A percentile compares a stretch with the other conserved stretches of the same genome.
phyloP scores from a whole-genome alignment of 2,329 filamentous ascomycete species.

The Fusarium sp. region DNA sequence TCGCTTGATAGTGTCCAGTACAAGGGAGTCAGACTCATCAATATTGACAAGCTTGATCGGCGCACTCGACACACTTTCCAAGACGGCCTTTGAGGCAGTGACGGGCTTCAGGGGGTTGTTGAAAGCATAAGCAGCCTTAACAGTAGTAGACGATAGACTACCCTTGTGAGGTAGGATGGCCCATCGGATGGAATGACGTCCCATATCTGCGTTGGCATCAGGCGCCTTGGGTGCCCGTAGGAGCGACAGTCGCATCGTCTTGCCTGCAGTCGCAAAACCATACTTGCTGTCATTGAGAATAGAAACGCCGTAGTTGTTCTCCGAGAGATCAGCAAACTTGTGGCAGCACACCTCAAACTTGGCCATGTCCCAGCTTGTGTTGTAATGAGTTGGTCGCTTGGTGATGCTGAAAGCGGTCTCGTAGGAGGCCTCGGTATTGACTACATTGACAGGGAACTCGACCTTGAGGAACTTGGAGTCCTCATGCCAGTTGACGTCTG shows the following conservation, averaged over 20 bases:
- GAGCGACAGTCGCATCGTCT: constrained; percentile 87
- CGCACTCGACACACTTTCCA: constrained; percentile 43
- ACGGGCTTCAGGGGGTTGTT: constrained; percentile 76
- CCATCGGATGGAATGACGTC: constrained; percentile 85
- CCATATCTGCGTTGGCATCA: constrained; percentile 95
- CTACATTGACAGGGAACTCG: constrained; percentile 93
- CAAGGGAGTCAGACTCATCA: constrained; percentile 65
- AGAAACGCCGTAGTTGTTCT: constrained; percentile 88
- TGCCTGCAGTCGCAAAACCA: constrained; percentile 90
- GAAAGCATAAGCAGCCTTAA: constrained; percentile 88
- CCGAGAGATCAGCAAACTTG: constrained; percentile 91
- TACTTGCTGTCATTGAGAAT: constrained; percentile 97
- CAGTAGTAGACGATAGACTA: constrained; percentile 74
- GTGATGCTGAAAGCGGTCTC: constrained; percentile 95
- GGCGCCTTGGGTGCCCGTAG: constrained; percentile 91
- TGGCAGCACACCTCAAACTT: constrained; percentile 98
- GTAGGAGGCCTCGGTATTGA: constrained; percentile 92
- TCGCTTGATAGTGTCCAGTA: constrained; percentile 92
- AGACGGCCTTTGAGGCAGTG: constrained; percentile 43
- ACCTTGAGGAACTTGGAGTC: constrained; percentile 99
- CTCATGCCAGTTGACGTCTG: constrained; percentile 96
- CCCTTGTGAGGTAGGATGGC: constrained; percentile 89
- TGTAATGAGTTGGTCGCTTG: constrained; percentile 93
- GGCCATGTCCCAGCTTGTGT: constrained; percentile 96
- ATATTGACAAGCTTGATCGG: constrained; percentile 76